These are phyloP conservation scores for Opeltia flavorubescens DNA, from an alignment of 495 filamentous ascomycete species.

Conservation along the genomic window DNA sequence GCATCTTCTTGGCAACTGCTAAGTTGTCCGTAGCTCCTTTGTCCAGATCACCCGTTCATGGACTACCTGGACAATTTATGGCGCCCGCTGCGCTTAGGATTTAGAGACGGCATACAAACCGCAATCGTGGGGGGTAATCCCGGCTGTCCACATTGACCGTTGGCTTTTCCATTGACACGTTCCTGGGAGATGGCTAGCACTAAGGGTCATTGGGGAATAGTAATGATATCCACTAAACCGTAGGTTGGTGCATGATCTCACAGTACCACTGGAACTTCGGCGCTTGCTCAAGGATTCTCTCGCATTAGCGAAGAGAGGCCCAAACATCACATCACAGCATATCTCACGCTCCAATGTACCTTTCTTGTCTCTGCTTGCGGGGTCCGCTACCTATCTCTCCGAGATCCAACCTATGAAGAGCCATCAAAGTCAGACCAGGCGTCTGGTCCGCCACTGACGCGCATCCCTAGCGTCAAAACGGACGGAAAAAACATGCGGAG, in stretches of 20 bases:
- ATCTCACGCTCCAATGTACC: constrained; percentile 6
- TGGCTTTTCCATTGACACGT: background rate
- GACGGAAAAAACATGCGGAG: constrained; percentile 14
- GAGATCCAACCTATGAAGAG: constrained; percentile 9
- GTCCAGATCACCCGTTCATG: background rate
- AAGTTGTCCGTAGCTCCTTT: background rate
- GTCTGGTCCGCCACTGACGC: constrained; percentile 18
- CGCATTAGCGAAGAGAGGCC: constrained; percentile 13
- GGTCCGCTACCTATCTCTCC: constrained; percentile 10
- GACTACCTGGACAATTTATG: background rate
- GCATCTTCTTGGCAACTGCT: background rate
- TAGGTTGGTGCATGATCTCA: constrained; percentile 5
- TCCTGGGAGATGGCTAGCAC: background rate
- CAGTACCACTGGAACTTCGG: constrained; percentile 6
- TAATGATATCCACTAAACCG: background rate
- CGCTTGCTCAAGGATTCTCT: constrained; percentile 7
- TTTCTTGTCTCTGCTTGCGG: constrained; percentile 8
- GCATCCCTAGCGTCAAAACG: constrained; percentile 15
- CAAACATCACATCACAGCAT: constrained; percentile 9
- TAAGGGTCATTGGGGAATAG: background rate
- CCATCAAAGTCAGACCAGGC: constrained; percentile 9
- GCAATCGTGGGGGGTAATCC: background rate
- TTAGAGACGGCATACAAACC: background rate
- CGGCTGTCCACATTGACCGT: background rate
- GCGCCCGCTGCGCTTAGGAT: background rate